Conservation (phyloP, 164 flowering plant species). For the Euptelea pleiosperma region DNA sequence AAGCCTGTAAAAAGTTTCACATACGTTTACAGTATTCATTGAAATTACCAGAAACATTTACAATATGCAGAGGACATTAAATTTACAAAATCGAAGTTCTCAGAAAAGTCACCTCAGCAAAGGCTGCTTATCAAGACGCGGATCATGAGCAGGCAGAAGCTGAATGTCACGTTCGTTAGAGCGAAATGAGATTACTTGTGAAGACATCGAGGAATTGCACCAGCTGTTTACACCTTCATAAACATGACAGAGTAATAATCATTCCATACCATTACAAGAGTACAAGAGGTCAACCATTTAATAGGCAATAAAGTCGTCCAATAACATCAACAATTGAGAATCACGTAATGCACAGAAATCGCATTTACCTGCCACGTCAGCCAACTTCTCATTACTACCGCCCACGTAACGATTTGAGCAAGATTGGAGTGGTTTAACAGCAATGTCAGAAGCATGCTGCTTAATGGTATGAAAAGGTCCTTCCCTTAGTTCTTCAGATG, state of each 20-base stretch:
- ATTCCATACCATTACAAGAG: not conserved
- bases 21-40: not conserved
- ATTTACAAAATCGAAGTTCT: not conserved
- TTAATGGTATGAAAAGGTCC: conserved; percentile 12
- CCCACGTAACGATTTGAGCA: conserved; percentile 14
- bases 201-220: conserved; percentile 19
- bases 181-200: conserved; percentile 19
- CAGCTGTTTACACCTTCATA: conserved; percentile 29
- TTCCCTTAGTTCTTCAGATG: conserved; percentile 17
- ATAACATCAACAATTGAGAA: not conserved
- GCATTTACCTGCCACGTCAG: conserved; percentile 25
- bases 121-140: conserved; percentile 20
- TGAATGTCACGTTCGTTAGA: conserved; percentile 25
- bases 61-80: not conserved
- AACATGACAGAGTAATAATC: not conserved
- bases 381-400: conserved; percentile 20
- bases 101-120: conserved; percentile 30
- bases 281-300: not conserved
- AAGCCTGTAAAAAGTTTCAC: too few species aligned
- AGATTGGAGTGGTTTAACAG: conserved; percentile 17
- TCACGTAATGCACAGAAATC: not conserved
- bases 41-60: not conserved
- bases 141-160: conserved; percentile 14
- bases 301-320: not conserved
- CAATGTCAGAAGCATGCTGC: conserved; percentile 21